A percentile compares a stretch with the other conserved stretches of the same genome.
Evolutionary conservation across 768 basidiomycete genomes (phyloP).

Genomic region (Clitopilus hobsonii): DNA sequence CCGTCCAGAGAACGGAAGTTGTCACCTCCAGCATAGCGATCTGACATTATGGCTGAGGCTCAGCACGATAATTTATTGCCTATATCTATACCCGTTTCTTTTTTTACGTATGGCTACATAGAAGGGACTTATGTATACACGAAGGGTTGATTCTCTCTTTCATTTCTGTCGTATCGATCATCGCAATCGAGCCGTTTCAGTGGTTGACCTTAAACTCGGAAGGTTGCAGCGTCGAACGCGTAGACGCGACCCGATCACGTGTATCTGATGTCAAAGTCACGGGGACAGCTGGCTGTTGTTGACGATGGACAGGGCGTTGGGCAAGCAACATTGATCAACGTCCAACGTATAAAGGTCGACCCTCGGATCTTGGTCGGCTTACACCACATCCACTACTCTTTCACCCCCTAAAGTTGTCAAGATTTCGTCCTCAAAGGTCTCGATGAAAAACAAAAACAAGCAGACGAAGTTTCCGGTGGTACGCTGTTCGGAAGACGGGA

Average conservation of each 20-base stretch:
- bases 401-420: background rate
- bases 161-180: no score
- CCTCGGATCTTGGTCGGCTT: background rate
- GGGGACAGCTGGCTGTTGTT: no score
- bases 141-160: no score
- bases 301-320: background rate
- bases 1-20: slow-evolving; percentile 13
- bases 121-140: no score
- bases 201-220: no score
- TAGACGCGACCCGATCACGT: background rate
- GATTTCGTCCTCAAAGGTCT: background rate
- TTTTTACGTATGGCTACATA: no score
- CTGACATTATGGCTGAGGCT: no score
- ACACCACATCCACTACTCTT: background rate
- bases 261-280: background rate
- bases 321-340: background rate
- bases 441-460: slow-evolving; percentile 89
- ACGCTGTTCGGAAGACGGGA: slow-evolving; percentile 20
- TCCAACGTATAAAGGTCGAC: background rate
- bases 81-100: no score
- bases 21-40: slow-evolving; percentile 8
- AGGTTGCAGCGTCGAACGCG: background rate
- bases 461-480: slow-evolving; percentile 90
- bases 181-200: no score
- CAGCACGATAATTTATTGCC: no score